Evolutionary conservation across 2,329 filamentous ascomycete species (phyloP).

Genomic region (Penicillium sp.): DNA sequence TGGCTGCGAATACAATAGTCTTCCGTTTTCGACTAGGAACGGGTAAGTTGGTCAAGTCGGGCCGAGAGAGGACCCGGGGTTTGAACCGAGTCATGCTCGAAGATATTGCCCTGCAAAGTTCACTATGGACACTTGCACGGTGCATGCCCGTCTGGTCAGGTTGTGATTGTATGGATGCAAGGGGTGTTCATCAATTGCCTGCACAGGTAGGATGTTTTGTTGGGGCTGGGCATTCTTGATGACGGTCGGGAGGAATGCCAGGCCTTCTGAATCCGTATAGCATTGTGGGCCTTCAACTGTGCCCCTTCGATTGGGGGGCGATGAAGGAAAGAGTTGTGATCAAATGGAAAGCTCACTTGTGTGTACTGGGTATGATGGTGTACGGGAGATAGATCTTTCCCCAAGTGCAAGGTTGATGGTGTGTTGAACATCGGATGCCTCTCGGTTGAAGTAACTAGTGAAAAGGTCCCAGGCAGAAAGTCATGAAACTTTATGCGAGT

Average conservation of each 20-base stretch:
- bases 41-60: not conserved
- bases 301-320: not conserved
- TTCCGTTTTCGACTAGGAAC: conserved; percentile 9
- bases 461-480: not conserved
- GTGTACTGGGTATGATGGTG: not conserved
- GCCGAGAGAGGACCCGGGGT: conserved; percentile 1
- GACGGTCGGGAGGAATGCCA: conserved; percentile 21
- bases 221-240: conserved; percentile 22
- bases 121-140: not conserved
- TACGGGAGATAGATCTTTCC: not conserved
- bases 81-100: not conserved
- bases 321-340: not conserved
- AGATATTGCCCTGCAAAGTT: not conserved
- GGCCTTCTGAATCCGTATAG: not conserved
- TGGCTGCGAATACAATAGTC: not conserved
- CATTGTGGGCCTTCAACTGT: not conserved
- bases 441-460: no score
- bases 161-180: conserved; percentile 10
- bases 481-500: not conserved
- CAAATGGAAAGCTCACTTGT: not conserved
- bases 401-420: not conserved
- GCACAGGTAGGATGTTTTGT: conserved; percentile 13
- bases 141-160: not conserved
- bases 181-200: not conserved
- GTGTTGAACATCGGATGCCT: not conserved